Percentiles rank a stretch among this genome's conserved stretches.
Evolutionary conservation across 345 rosid species (phyloP).

Genomic region (Zanthoxylum bungeanum): DNA sequence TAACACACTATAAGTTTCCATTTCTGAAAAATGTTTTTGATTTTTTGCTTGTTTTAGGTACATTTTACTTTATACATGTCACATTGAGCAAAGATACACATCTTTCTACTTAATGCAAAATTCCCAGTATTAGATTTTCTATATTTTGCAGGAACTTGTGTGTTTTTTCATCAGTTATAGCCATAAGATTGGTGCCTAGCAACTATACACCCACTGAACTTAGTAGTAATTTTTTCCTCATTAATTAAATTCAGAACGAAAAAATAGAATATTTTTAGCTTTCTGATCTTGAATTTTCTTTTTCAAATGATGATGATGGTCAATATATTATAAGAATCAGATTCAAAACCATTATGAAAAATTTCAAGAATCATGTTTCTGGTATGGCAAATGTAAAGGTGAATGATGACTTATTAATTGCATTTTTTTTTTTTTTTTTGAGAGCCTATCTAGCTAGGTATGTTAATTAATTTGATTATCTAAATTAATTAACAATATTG

Average conservation of each 20-base stretch:
- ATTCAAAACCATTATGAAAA: conserved; percentile 14
- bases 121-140: conserved; percentile 17
- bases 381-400: conserved; percentile 12
- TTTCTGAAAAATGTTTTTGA: conserved; percentile 8
- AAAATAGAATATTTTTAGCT: conserved; percentile 6
- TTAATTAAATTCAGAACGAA: neutral
- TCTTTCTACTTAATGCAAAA: conserved; percentile 23
- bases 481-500: neutral
- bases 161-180: conserved; percentile 30
- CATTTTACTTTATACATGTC: conserved; percentile 18
- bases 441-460: too few relatives aligned
- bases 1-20: conserved; percentile 12
- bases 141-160: conserved; percentile 11
- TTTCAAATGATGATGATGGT: conserved; percentile 1
- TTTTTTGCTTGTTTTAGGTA: conserved; percentile 21
- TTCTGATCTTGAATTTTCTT: neutral
- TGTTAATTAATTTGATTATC: neutral
- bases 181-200: conserved; percentile 22
- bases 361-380: conserved; percentile 14
- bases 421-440: too few relatives aligned
- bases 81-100: conserved; percentile 30
- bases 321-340: conserved; percentile 24
- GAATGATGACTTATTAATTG: neutral
- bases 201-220: conserved; percentile 15
- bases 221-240: neutral